These are phyloP conservation scores for Castanea mollissima DNA, from an alignment of 306 rosid species.

Conservation along the genomic window DNA sequence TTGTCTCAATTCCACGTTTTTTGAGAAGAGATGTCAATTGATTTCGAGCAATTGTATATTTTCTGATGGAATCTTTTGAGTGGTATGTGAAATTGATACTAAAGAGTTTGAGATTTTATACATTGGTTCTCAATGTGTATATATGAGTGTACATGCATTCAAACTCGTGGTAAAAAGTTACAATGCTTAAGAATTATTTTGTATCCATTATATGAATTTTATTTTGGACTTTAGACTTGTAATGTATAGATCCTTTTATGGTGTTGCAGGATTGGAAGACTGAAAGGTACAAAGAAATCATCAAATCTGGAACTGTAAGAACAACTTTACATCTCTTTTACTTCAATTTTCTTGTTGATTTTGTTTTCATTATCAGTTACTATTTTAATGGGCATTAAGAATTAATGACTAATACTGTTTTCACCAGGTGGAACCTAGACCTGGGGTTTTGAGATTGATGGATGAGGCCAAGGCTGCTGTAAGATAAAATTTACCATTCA, in stretches of 20 bases:
- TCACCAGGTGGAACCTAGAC: slow-evolving; percentile 83
- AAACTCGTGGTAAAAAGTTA: background rate
- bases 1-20: background rate
- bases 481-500: slow-evolving; percentile 41
- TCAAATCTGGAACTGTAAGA: slow-evolving; percentile 97
- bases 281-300: slow-evolving; percentile 87
- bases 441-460: slow-evolving; percentile 93
- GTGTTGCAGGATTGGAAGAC: slow-evolving; percentile 91
- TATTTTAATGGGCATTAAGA: slow-evolving; percentile 1
- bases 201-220: background rate
- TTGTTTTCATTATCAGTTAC: background rate
- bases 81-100: background rate
- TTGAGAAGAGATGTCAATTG: background rate
- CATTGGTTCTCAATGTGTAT: background rate
- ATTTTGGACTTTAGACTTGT: background rate
- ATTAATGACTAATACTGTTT: slow-evolving; percentile 2
- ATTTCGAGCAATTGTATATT: background rate
- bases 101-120: background rate
- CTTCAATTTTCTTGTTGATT: background rate
- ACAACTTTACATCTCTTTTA: slow-evolving; percentile 15
- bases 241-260: slow-evolving; percentile 22
- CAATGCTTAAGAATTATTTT: background rate
- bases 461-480: slow-evolving; percentile 89
- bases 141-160: no score
- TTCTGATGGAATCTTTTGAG: background rate